These are phyloP conservation scores for Colletotrichum tropicale DNA, from an alignment of 2,329 filamentous ascomycete genomes.

Conservation along the genomic window DNA sequence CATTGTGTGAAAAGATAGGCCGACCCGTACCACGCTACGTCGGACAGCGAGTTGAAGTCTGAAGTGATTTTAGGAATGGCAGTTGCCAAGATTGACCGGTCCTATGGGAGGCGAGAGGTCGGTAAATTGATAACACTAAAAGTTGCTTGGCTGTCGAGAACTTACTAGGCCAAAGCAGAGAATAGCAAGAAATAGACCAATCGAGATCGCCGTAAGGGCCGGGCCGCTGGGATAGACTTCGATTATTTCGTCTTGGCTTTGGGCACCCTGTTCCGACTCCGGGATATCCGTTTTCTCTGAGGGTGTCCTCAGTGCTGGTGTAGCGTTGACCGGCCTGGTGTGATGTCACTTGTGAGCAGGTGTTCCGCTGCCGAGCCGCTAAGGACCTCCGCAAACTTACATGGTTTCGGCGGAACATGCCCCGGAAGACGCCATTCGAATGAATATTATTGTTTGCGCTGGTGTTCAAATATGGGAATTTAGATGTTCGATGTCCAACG, in stretches of 20 bases:
- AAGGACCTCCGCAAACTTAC: not conserved
- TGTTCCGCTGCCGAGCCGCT: not conserved
- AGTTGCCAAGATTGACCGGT: constrained; percentile 13
- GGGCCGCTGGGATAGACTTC: not conserved
- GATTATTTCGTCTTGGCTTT: not conserved
- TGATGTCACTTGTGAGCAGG: not conserved
- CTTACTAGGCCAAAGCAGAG: constrained; percentile 15
- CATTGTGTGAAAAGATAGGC: not conserved
- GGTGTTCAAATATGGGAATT: not conserved
- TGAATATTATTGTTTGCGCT: not conserved
- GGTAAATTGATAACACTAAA: not conserved
- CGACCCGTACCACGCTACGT: constrained; percentile 14
- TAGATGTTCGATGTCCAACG: not conserved
- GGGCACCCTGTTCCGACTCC: not conserved
- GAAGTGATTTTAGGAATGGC: constrained; percentile 19
- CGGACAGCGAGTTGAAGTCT: constrained; percentile 14
- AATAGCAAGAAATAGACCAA: constrained; percentile 2
- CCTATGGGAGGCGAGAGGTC: not conserved
- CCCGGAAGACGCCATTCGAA: not conserved
- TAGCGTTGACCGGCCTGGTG: not conserved
- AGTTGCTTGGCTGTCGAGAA: not conserved
- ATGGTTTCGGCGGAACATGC: not conserved
- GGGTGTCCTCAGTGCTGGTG: not conserved
- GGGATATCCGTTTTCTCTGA: not conserved
- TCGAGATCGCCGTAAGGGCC: constrained; percentile 1